Evolutionary conservation across 306 rosid genomes (phyloP), one percentile per base, ranked within the genome.

Genomic region (Casuarina equisetifolia): DNA sequence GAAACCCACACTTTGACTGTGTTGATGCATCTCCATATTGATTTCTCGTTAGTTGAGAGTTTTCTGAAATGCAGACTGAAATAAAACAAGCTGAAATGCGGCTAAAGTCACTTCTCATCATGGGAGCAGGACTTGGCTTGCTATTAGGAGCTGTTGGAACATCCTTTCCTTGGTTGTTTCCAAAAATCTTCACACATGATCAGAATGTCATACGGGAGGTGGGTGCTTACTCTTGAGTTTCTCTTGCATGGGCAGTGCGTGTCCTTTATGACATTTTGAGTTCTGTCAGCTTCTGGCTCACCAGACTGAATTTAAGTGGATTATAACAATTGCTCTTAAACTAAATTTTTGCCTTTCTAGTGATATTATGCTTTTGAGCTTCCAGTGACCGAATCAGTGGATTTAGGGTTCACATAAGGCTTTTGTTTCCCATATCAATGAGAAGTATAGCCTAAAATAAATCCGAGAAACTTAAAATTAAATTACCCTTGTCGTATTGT

Each of bases 81-180:
- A n/a, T n/a, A n/a, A n/a, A n/a, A n/a, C n/a, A n/a, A n/a, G n/a
- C 67, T 85, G 76, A 72, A 25, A 25, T 25, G 32, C 32, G 32
- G 32, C 32, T 25, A 25, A 25, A 25, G 32, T 94, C 98, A 38
- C 97, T 94, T 42, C 75, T 85, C 58, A 77, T 76, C 82, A 88
- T 92, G 6, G 98, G 98, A 83, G 90, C 75, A 52, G 75, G 83
- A 68, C 86, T 92, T 69, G 96, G 98, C 54, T 80, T 79, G n/a
- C 72, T 82, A 72, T 83, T 92, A 61, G 98, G 97, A 76, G 59
- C 81, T 48, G 74, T 92, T 80, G 98, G 98, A 82, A 94, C 95
- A 53, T 78, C 76, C 36, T 79, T 94, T 80, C 93, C 92, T 77
- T 86, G 91, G 93, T 81, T 94, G 59, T 86, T 94, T 82, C 97